Evolutionary conservation across 2,329 filamentous ascomycete genomes (phyloP), one percentile per base, ranked within the genome.

Genomic region (Atkinsonella texensis): DNA sequence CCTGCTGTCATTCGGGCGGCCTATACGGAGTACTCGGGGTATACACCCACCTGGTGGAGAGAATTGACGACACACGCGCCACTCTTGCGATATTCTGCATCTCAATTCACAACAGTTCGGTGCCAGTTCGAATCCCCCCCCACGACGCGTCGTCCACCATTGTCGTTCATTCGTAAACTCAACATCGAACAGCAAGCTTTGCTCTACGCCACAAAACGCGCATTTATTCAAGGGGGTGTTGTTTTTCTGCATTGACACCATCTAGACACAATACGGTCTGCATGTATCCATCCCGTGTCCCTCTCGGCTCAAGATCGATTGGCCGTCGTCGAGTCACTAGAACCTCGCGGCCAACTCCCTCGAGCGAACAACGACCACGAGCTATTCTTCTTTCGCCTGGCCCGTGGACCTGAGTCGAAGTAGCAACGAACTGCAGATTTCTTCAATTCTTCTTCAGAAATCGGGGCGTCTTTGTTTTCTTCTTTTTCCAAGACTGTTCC

Each of bases 281-380:
- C 48, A 54, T 54, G 53, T 54, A 50, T 54, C 45, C 53, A 41
- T 48, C 51, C 47, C 33, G 33, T n/a, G n/a, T 51, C 40, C 20
- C 41, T 33, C 32, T 35, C 51, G 50, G 53, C 51, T 52, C 53
- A 39, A 42, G 43, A 52, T 53, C 51, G 32, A 49, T 54, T 46
- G 53, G 53, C 48, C 53, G 48, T 33, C 48, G 51, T 46, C 50
- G 53, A 50, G 50, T 41, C 50, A 47, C 17, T 48, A 31, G 39
- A 23, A 41, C 44, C 44, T 32, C 28, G 20, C 23, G 43, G 44
- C 28, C 51, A 45, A 48, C 48, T 13, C 42, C 9, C 38, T 20
- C 42, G 47, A 52, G 43, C 40, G 45, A 46, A 32, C 48, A 43
- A 32, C 53, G 47, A 20, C 47, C 32, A 23, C 45, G 23, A 13